phyloP scores from a whole-genome alignment of 176 grass and related monocot species.

The Ananas comosus region DNA sequence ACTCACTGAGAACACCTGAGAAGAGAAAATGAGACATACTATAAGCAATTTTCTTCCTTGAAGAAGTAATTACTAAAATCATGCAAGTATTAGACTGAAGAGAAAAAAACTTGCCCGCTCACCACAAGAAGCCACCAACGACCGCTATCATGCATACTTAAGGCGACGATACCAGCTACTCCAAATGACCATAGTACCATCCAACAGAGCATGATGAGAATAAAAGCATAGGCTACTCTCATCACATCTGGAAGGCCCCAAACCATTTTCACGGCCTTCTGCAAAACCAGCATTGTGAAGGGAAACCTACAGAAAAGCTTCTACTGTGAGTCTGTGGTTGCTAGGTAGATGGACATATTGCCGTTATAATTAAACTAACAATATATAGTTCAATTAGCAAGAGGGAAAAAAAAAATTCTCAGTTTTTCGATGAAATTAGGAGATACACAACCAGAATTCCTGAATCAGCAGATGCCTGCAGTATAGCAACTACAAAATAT shows the following conservation, averaged over 20 bases:
- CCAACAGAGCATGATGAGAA: constrained; percentile 84
- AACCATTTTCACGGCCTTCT: constrained; percentile 89
- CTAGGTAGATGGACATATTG: background rate
- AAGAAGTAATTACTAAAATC: background rate
- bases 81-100: background rate
- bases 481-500: too few relatives aligned
- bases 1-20: constrained; percentile 82
- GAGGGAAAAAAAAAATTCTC: background rate
- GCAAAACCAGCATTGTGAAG: constrained; percentile 90
- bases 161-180: constrained; percentile 74
- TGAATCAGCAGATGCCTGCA: background rate
- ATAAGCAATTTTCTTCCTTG: background rate
- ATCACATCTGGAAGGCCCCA: constrained; percentile 74
- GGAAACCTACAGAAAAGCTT: constrained; percentile 57
- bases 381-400: background rate
- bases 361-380: background rate
- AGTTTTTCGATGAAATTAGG: background rate
- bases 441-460: background rate
- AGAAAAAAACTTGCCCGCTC: constrained; percentile 73
- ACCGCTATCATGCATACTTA: constrained; percentile 56
- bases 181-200: constrained; percentile 94
- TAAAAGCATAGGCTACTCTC: constrained; percentile 74
- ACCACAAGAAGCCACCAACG: constrained; percentile 99
- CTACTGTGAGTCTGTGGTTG: background rate
- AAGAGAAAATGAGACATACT: constrained; percentile 11